Evolutionary conservation across 208 protist genomes (phyloP).

Genomic region (Trypanosoma boissoni): DNA sequence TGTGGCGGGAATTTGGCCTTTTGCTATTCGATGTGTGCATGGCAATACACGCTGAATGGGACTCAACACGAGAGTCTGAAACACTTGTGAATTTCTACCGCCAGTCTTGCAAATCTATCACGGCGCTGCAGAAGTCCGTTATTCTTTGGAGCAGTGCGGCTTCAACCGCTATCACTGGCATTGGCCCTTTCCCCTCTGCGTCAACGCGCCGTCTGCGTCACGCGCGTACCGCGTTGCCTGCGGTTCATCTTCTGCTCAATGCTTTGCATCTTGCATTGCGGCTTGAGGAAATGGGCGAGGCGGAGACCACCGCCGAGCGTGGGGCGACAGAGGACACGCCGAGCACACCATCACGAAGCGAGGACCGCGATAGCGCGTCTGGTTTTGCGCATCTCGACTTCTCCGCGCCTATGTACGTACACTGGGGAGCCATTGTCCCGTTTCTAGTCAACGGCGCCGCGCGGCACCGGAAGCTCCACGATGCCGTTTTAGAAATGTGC

Average conservation of each 20-base stretch:
- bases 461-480: conserved; percentile 35
- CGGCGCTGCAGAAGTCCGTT: conserved; percentile 68
- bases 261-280: conserved; percentile 63
- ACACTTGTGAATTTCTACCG: conserved; percentile 77
- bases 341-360: background rate
- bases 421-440: conserved; percentile 60
- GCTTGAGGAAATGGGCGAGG: conserved; percentile 37
- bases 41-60: conserved; percentile 81
- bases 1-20: conserved; percentile 86
- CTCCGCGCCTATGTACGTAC: conserved; percentile 41
- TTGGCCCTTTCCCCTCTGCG: conserved; percentile 64
- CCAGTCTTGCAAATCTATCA: conserved; percentile 79
- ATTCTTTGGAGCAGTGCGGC: conserved; percentile 69
- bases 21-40: conserved; percentile 84
- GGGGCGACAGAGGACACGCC: background rate
- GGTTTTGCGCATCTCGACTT: conserved; percentile 67
- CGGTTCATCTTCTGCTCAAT: conserved; percentile 70
- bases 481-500: conserved; percentile 68
- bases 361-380: background rate
- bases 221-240: conserved; percentile 60
- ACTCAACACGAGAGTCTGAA: conserved; percentile 48
- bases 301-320: background rate
- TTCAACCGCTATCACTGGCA: conserved; percentile 43
- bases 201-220: conserved; percentile 58
- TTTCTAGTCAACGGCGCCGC: conserved; percentile 52